Base-by-base conservation (phyloP, 352 stramenopile species). In the Aphanomyces invadans region DNA sequence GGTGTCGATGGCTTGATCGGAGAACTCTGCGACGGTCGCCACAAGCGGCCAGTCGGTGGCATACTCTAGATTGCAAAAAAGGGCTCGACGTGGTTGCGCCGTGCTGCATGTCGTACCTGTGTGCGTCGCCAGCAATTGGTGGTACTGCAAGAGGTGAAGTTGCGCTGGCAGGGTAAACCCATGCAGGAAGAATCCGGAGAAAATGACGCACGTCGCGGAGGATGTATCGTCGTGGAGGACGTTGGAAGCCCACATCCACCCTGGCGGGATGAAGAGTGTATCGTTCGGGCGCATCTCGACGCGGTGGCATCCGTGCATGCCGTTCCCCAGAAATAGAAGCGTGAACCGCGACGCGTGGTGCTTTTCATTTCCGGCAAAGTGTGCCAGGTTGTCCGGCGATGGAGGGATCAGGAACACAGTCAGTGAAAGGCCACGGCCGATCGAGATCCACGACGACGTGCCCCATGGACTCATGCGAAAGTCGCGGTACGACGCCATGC, bases 371-470 rank as follows among this genome's bases (percentile, higher is more conserved):
- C 7, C 36, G 26, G 74, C 73, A 59, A 87, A 92, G 0, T 66
- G 56, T 0, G 79, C 71, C 2, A 85, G 56, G 71, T 85, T 81
- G n/a, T 60, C 56, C 0, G 38, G 21, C 2, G 79, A 82, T 17
- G 86, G 83, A 5, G 83, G 74, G 49, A 95, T 79, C 17, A 95
- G 69, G 48, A 83, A 89, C 23, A 88, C 76, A 66, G 75, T 83
- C 0, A 87, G 48, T 29, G 87, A 76, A 9, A 57, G 21, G 31
- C 82, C 81, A 23, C 74, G 57, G 3, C 78, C 77, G 10, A 90
- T 78, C 1, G 80, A 80, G 7, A 91, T 57, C 84, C 84, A 93
- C 55, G 74, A 70, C 29, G 70, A 76, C 28, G 80, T 80, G 21
- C 79, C 81, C 4, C 76, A 73, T 7, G 78, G 78, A 11, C 71